These are phyloP conservation scores for Schizochytrium sp. DNA, from an alignment of 108 stramenopile species.

Conservation along the genomic window DNA sequence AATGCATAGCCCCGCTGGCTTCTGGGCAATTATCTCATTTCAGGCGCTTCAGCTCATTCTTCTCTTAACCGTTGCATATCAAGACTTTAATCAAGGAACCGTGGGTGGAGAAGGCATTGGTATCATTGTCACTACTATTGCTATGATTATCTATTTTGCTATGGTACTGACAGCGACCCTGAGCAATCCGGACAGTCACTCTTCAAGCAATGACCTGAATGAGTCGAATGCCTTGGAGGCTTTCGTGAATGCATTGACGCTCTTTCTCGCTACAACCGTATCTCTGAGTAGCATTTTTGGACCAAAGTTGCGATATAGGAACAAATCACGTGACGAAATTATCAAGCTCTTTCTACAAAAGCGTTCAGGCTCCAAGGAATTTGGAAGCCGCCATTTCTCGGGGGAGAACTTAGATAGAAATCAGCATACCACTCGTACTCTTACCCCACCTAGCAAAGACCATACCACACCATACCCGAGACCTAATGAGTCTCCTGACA, in stretches of 20 bases:
- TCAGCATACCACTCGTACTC: too few species aligned
- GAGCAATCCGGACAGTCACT: not conserved
- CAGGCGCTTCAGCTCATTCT: constrained; percentile 10
- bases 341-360: constrained; percentile 1
- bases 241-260: not conserved
- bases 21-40: constrained; percentile 1
- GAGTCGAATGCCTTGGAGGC: constrained; percentile 6
- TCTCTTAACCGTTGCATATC: not conserved
- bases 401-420: too few species aligned
- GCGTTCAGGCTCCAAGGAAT: too few species aligned
- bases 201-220: not conserved
- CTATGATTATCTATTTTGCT: not conserved
- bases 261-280: not conserved
- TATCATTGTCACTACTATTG: not conserved
- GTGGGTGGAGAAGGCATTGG: constrained; percentile 24
- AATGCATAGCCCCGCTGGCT: not conserved
- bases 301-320: not conserved
- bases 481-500: too few species aligned
- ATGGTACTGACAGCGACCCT: not conserved
- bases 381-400: too few species aligned
- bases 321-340: not conserved
- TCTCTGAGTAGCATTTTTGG: not conserved
- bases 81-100: not conserved
- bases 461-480: too few species aligned
- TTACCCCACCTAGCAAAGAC: too few species aligned